Evolutionary conservation across 1,284 basidiomycete species (phyloP).

Genomic region (Ceratobasidium sp.): DNA sequence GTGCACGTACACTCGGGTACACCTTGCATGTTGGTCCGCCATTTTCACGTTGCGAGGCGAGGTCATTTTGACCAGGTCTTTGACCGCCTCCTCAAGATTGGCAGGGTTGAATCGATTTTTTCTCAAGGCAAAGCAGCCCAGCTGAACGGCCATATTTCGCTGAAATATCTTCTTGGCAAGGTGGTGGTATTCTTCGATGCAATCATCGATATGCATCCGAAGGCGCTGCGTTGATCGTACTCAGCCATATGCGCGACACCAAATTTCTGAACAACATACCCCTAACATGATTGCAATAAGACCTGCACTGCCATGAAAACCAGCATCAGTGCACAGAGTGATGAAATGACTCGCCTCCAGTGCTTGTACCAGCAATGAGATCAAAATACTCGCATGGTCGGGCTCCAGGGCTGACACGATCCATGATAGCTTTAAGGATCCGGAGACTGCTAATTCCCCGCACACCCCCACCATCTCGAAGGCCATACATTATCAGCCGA

Average conservation of each 20-base stretch:
- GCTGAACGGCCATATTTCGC: neutral
- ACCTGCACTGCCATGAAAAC: slow-evolving; percentile 44
- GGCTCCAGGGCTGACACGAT: slow-evolving; percentile 30
- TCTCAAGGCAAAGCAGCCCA: slow-evolving; percentile 6
- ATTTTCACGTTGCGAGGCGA: slow-evolving; percentile 14
- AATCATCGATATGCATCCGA: slow-evolving; percentile 54
- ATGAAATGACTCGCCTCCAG: slow-evolving; percentile 39
- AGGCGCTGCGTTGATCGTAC: slow-evolving; percentile 49
- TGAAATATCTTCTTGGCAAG: slow-evolving; percentile 53
- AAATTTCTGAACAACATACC: neutral
- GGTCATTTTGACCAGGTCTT: slow-evolving; percentile 9
- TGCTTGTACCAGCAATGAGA: slow-evolving; percentile 46
- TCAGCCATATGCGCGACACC: neutral
- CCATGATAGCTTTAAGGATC: slow-evolving; percentile 44
- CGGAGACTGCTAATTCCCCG: slow-evolving; percentile 40
- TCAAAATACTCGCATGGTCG: slow-evolving; percentile 46
- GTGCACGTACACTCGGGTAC: slow-evolving; percentile 29
- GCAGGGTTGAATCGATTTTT: slow-evolving; percentile 26
- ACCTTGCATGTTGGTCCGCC: slow-evolving; percentile 26
- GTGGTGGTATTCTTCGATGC: slow-evolving; percentile 52
- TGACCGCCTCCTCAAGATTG: slow-evolving; percentile 43
- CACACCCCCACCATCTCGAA: slow-evolving; percentile 45
- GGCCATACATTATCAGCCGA: neutral
- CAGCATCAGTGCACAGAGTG: neutral
- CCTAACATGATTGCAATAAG: slow-evolving; percentile 58